A percentile compares a stretch with the other conserved stretches of the same genome.
These are phyloP conservation scores for Cercospora janseana DNA, from an alignment of 2,329 filamentous ascomycete genomes.

Conservation along the genomic window DNA sequence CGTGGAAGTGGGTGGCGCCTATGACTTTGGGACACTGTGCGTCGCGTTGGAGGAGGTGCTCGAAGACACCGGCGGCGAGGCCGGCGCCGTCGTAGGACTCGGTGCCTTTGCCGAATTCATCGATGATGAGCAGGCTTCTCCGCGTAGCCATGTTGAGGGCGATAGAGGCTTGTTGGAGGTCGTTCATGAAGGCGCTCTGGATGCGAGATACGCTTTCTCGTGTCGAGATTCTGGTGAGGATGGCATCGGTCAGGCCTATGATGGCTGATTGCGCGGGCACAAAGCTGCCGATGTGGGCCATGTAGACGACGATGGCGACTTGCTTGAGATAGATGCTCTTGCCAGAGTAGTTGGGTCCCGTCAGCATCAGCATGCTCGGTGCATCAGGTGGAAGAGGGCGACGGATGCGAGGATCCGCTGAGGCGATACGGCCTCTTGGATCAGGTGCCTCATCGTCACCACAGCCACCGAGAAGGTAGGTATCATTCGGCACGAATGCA, in stretches of 20 bases:
- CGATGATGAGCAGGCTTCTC: conserved; percentile 79
- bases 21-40: conserved; percentile 57
- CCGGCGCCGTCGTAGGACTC: conserved; percentile 64
- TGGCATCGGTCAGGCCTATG: conserved; percentile 88
- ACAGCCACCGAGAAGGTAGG: conserved; percentile 63
- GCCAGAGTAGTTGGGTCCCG: conserved; percentile 92
- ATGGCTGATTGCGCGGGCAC: conserved; percentile 75
- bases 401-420: conserved; percentile 5
- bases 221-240: conserved; percentile 80
- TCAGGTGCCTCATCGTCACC: conserved; percentile 31
- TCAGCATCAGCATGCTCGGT: conserved; percentile 75
- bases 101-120: conserved; percentile 81
- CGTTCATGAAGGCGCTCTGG: conserved; percentile 72
- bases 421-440: conserved; percentile 9
- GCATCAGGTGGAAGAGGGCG: conserved; percentile 18
- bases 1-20: conserved; percentile 65
- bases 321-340: conserved; percentile 97
- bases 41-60: conserved; percentile 54
- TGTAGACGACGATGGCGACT: conserved; percentile 81
- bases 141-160: conserved; percentile 71
- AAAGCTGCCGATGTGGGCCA: conserved; percentile 90
- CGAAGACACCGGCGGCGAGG: conserved; percentile 60
- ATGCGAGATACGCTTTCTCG: conserved; percentile 64
- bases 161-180: conserved; percentile 81
- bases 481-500: conserved; percentile 80